A percentile compares a stretch with the other conserved stretches of the same genome.
Conservation (phyloP, 2,329 filamentous ascomycete genomes). For the Alternaria arborescens region DNA sequence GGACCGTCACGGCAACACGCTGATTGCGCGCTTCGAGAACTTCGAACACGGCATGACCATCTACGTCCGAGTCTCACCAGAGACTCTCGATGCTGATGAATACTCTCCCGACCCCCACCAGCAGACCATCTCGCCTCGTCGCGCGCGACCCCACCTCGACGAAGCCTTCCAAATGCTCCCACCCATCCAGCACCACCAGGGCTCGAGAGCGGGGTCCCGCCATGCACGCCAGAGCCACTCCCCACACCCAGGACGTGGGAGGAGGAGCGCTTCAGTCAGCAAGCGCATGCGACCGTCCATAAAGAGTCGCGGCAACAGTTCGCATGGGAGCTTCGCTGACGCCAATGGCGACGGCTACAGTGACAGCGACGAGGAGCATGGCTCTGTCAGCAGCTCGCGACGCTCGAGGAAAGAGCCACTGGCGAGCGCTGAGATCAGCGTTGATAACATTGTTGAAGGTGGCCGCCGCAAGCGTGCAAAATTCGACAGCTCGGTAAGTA, state of each 20-base stretch:
- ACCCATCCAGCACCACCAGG: conserved; percentile 67
- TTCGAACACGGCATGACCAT: conserved; percentile 91
- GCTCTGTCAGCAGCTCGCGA: conserved; percentile 74
- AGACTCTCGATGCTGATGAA: conserved; percentile 60
- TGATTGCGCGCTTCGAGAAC: conserved; percentile 97
- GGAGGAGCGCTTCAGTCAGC: conserved; percentile 80
- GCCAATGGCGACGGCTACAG: conserved; percentile 74
- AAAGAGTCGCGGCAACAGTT: conserved; percentile 73
- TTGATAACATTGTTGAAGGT: conserved; percentile 98
- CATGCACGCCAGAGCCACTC: conserved; percentile 79
- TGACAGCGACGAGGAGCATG: conserved; percentile 83
- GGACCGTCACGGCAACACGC: conserved; percentile 84
- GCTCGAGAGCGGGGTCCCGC: conserved; percentile 74
- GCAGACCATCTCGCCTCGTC: conserved; percentile 58
- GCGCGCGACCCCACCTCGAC: conserved; percentile 66
- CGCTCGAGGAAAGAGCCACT: conserved; percentile 83
- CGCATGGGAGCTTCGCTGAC: conserved; percentile 68
- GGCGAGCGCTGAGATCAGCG: conserved; percentile 94
- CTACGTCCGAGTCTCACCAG: conserved; percentile 82
- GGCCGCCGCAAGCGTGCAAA: conserved; percentile 94
- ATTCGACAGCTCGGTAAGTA: conserved; percentile 93
- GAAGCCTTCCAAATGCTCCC: conserved; percentile 72
- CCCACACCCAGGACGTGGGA: conserved; percentile 71
- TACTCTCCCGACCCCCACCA: conserved; percentile 59
- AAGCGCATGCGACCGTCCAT: conserved; percentile 71